Percentiles rank a stretch among this genome's conserved stretches.
Evolutionary conservation across 176 grass and related monocot genomes (phyloP).

Genomic region (Microstegium vimineum): DNA sequence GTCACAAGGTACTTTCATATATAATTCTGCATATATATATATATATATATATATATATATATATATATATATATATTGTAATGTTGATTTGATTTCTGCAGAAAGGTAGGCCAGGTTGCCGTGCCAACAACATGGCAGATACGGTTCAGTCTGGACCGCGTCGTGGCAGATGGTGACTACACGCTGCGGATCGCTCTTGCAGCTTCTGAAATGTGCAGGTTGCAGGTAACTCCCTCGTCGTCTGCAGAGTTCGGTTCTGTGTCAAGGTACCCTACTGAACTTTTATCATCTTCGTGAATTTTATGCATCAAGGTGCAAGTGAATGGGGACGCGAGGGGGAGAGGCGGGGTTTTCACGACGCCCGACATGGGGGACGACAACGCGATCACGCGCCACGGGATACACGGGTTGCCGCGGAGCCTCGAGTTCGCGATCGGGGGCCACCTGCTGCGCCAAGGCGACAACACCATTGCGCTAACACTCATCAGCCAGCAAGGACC

Average conservation of each 20-base stretch:
- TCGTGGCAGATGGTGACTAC: slow-evolving; percentile 20
- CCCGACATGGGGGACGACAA: slow-evolving; percentile 50
- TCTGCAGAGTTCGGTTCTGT: background rate
- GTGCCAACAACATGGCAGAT: slow-evolving; percentile 47
- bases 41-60: too few relatives aligned
- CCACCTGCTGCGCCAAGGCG: slow-evolving; percentile 26
- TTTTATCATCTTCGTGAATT: background rate
- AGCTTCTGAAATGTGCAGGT: slow-evolving; percentile 31
- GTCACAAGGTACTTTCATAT: slow-evolving; percentile 78
- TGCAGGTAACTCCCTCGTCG: slow-evolving; percentile 15
- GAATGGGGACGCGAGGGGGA: background rate
- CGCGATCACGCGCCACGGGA: slow-evolving; percentile 56
- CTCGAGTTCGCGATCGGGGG: slow-evolving; percentile 39
- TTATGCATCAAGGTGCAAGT: background rate
- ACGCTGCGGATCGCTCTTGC: slow-evolving; percentile 48
- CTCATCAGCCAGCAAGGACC: slow-evolving; percentile 17
- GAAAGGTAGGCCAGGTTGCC: slow-evolving; percentile 13
- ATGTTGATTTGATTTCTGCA: slow-evolving; percentile 10
- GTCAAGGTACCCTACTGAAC: background rate
- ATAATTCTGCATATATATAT: background rate
- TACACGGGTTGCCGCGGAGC: slow-evolving; percentile 41
- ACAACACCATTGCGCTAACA: slow-evolving; percentile 41
- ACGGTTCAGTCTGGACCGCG: slow-evolving; percentile 29
- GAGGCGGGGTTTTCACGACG: slow-evolving; percentile 21
- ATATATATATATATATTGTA: too few relatives aligned